A percentile compares a stretch with the other conserved stretches of the same genome.
These are phyloP conservation scores for Pseudogymnoascus sp. DNA, from an alignment of 2,329 filamentous ascomycete genomes.

Conservation along the genomic window DNA sequence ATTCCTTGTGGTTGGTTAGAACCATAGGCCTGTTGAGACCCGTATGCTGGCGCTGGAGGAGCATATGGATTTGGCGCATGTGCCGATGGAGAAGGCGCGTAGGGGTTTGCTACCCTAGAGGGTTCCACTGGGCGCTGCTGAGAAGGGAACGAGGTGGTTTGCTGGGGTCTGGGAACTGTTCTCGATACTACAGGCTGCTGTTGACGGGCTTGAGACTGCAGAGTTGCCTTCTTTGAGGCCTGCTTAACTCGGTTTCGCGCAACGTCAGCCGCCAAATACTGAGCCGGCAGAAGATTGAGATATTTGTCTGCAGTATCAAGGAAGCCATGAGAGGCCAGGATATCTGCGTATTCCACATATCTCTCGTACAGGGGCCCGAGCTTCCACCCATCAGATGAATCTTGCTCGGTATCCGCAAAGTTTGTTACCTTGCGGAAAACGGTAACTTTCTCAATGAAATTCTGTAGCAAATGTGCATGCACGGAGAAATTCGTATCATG, in stretches of 20 bases:
- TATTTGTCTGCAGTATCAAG: conserved; percentile 85
- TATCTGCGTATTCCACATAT: conserved; percentile 95
- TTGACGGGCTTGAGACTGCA: conserved; percentile 34
- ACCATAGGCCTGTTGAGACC: conserved; percentile 35
- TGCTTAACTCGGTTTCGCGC: conserved; percentile 79
- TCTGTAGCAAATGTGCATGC: conserved; percentile 80
- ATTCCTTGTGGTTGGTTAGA: conserved; percentile 31
- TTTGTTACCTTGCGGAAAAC: conserved; percentile 92
- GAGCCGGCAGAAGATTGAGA: conserved; percentile 73
- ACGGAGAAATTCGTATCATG: conserved; percentile 84
- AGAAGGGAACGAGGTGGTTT: conserved; percentile 42
- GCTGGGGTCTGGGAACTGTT: conserved; percentile 35
- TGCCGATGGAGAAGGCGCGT: conserved; percentile 30
- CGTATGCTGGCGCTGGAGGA: conserved; percentile 36
- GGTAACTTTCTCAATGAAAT: conserved; percentile 96
- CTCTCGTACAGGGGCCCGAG: conserved; percentile 83
- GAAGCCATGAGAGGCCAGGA: conserved; percentile 84
- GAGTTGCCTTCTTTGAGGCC: conserved; percentile 62
- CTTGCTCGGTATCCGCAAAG: conserved; percentile 73
- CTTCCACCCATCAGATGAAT: conserved; percentile 76
- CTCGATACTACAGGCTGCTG: conserved; percentile 34
- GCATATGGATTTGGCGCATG: conserved; percentile 45
- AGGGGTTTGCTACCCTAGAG: conserved; percentile 33
- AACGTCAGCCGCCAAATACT: conserved; percentile 81
- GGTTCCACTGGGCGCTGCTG: conserved; percentile 35